These are phyloP conservation scores for Cryptomeria japonica DNA, from an alignment of 75 land plant species.

Conservation along the genomic window DNA sequence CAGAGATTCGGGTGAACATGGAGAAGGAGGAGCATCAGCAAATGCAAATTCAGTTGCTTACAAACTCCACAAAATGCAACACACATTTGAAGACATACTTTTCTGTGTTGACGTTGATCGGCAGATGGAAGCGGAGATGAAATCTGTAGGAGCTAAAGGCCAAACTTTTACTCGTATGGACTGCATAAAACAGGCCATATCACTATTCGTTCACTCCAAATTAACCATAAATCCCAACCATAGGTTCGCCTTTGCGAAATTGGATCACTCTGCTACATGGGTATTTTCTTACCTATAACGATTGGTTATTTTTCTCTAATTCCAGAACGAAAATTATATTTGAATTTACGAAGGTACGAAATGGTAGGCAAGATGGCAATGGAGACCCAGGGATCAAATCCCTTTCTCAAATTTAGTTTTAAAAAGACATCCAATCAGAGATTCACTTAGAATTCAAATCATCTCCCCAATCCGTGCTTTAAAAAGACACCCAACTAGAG, in stretches of 20 bases:
- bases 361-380: background rate
- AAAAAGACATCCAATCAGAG: no score
- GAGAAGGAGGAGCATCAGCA: background rate
- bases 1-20: background rate
- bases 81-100: slow-evolving; percentile 70
- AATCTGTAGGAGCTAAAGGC: slow-evolving; percentile 47
- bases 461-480: no score
- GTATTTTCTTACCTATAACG: slow-evolving; percentile 27
- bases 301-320: background rate
- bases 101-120: slow-evolving; percentile 79
- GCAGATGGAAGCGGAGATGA: slow-evolving; percentile 74
- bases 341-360: no score
- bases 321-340: background rate
- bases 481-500: no score
- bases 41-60: background rate
- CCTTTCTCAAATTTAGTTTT: no score
- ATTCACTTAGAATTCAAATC: no score
- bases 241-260: slow-evolving; percentile 62
- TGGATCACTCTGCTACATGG: slow-evolving; percentile 66
- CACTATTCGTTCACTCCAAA: slow-evolving; percentile 76
- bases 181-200: slow-evolving; percentile 77
- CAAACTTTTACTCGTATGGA: slow-evolving; percentile 72
- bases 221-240: slow-evolving; percentile 64
- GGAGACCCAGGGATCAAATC: background rate
- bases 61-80: background rate